Evolutionary conservation across 2,329 filamentous ascomycete species (phyloP), one percentile per base, ranked within the genome.

Genomic region (Fusarium albosuccineum): DNA sequence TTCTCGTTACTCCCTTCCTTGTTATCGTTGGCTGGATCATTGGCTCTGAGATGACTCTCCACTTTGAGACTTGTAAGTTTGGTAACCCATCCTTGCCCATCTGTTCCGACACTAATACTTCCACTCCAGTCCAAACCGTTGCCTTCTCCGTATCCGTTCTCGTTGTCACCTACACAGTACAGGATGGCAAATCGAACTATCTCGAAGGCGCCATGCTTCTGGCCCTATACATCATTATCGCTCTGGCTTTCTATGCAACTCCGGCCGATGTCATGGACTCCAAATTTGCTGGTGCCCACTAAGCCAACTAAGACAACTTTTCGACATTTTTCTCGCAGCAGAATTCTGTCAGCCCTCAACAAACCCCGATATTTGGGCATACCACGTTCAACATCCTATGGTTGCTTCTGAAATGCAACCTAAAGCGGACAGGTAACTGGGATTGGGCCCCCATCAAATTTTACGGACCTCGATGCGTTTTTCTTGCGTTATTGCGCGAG

Each of bases 171-270:
- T 94, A 89, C 78, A 91, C 87, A 3, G 90, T 94, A 42, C 90
- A 92, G 75, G 92, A 95, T 74, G 92, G 92, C 73, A 92, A 92
- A 78, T 92, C 89, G 13, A 96, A 95, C 78, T 95, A 95, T 71
- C 86, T 95, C 22, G 92, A 95, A 77, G 92, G 92, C 44, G 91
- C 91, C 48, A 91, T 95, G 87, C 74, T 82, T 46, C 73, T 82
- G 58, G 80, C 79, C 50, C 79, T 89, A 14, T 89, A 89, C 73
- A 72, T 84, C 48, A 89, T 89, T 70, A 89, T 89, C 62, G 87
- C 87, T 5, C 77, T 89, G 34, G 86, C 87, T 14, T 89, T 89
- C 73, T 89, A 85, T 71, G 86, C 84, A 58, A 86, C 82, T 13
- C 86, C 86, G 4, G 70, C 73, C 63, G 81, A 81, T 53, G 82